phyloP scores from a whole-genome alignment of 768 basidiomycete species.

The Agaricus sinodeliciosus region DNA sequence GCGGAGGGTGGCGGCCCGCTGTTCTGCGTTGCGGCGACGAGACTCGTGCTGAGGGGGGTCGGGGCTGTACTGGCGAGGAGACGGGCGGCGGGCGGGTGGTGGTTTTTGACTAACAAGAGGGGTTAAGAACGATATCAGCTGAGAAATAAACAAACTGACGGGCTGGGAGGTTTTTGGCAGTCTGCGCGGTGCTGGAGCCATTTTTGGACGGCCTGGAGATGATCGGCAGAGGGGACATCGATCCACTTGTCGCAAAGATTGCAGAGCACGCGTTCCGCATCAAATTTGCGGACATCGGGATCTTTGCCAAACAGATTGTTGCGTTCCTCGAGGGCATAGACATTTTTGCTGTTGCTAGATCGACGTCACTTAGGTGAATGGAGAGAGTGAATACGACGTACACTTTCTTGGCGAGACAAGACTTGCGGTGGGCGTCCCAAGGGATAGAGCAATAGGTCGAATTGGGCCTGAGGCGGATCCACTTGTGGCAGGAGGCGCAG shows the following conservation, averaged over 20 bases:
- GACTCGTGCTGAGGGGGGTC: constrained; percentile 55
- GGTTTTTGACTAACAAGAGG: neutral
- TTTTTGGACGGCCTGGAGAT: constrained; percentile 50
- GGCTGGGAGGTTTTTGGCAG: constrained; percentile 35
- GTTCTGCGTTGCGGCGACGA: constrained; percentile 70
- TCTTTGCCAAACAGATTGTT: constrained; percentile 55
- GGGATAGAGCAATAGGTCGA: constrained; percentile 86
- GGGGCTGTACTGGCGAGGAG: constrained; percentile 22
- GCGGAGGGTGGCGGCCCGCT: constrained; percentile 65
- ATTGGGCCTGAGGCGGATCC: constrained; percentile 81
- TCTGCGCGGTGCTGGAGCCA: constrained; percentile 59
- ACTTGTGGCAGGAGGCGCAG: constrained; percentile 77
- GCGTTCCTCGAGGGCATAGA: constrained; percentile 54
- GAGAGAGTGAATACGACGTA: constrained; percentile 29
- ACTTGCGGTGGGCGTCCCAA: constrained; percentile 82
- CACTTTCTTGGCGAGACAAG: constrained; percentile 76
- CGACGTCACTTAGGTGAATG: constrained; percentile 6
- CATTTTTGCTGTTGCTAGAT: constrained; percentile 40
- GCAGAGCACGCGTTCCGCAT: constrained; percentile 66
- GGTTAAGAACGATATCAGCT: neutral
- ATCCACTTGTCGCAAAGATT: constrained; percentile 66
- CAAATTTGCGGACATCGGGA: constrained; percentile 68
- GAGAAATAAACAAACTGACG: neutral
- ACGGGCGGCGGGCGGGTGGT: constrained; percentile 18
- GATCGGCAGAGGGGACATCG: constrained; percentile 51